Evolutionary conservation across 1,139 yeast species (phyloP).

Genomic region (Saccharomyces uvarum): DNA sequence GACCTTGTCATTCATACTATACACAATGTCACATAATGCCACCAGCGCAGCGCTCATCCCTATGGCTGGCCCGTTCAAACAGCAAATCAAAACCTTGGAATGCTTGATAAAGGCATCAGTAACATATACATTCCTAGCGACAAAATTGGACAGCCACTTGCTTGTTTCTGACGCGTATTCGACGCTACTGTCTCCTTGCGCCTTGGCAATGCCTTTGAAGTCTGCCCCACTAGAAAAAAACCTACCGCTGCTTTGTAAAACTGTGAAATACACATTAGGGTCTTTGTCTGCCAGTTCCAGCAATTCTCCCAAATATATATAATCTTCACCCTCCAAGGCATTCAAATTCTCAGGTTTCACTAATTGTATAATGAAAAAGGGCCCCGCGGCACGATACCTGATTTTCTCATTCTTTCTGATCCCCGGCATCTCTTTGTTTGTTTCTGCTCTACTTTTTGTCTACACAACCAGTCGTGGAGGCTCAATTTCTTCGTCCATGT

Average conservation of each 20-base stretch:
- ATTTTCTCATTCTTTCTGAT: constrained; percentile 13
- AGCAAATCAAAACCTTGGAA: constrained; percentile 62
- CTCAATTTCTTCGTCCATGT: not conserved
- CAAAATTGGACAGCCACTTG: constrained; percentile 50
- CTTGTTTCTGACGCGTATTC: constrained; percentile 34
- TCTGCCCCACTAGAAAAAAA: constrained; percentile 87
- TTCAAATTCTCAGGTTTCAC: constrained; percentile 57
- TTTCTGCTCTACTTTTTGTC: not conserved
- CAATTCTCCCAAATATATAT: constrained; percentile 51
- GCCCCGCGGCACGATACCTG: constrained; percentile 15
- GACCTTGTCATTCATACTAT: constrained; percentile 56
- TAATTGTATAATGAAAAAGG: constrained; percentile 49
- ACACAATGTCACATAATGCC: constrained; percentile 67
- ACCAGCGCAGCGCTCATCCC: constrained; percentile 74
- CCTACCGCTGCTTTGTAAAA: constrained; percentile 65
- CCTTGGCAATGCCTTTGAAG: constrained; percentile 37
- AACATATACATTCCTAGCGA: constrained; percentile 46
- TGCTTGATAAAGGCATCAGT: constrained; percentile 68
- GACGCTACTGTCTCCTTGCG: constrained; percentile 7
- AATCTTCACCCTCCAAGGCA: constrained; percentile 63
- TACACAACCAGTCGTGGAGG: not conserved
- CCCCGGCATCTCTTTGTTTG: not conserved
- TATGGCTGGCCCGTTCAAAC: constrained; percentile 81
- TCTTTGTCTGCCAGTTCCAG: constrained; percentile 63
- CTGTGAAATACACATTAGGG: constrained; percentile 55